Evolutionary conservation across 768 basidiomycete species (phyloP).

Genomic region (Austroboletus festivus): DNA sequence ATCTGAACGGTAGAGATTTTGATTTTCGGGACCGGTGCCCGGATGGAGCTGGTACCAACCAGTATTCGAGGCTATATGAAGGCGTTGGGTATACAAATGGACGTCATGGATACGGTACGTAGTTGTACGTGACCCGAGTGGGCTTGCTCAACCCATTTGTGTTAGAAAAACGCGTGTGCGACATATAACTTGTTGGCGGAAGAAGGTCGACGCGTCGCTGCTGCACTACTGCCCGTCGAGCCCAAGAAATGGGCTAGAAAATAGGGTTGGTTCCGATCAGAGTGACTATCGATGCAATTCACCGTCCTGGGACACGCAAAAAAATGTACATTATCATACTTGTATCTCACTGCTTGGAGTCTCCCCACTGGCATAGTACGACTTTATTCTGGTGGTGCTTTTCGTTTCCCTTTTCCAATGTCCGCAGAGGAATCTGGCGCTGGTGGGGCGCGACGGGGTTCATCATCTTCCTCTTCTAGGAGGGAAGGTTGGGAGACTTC

Average conservation of each 20-base stretch:
- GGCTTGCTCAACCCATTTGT: background rate
- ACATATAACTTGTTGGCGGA: slow-evolving; percentile 93
- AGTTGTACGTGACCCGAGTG: background rate
- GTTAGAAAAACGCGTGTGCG: slow-evolving; percentile 85
- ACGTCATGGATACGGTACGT: slow-evolving; percentile 80
- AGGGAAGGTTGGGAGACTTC: slow-evolving; percentile 55
- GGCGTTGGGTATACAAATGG: slow-evolving; percentile 78
- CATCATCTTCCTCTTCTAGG: slow-evolving; percentile 60
- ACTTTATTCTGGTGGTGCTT: slow-evolving; percentile 38
- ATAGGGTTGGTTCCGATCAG: background rate
- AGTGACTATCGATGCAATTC: no score
- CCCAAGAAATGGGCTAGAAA: slow-evolving; percentile 49
- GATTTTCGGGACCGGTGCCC: slow-evolving; percentile 81
- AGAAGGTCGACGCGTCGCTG: slow-evolving; percentile 90
- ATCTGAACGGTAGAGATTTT: slow-evolving; percentile 67
- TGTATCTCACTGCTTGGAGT: no score
- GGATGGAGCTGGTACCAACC: slow-evolving; percentile 66
- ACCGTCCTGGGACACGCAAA: background rate
- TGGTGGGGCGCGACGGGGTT: slow-evolving; percentile 27
- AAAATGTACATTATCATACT: slow-evolving; percentile 17
- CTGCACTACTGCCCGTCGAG: slow-evolving; percentile 74
- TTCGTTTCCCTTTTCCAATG: slow-evolving; percentile 60
- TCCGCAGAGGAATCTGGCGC: slow-evolving; percentile 25
- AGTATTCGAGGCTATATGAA: slow-evolving; percentile 64
- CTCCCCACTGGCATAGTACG: background rate